phyloP scores from a whole-genome alignment of 2,329 filamentous ascomycete genomes.

The Arthrocladium fulminans region DNA sequence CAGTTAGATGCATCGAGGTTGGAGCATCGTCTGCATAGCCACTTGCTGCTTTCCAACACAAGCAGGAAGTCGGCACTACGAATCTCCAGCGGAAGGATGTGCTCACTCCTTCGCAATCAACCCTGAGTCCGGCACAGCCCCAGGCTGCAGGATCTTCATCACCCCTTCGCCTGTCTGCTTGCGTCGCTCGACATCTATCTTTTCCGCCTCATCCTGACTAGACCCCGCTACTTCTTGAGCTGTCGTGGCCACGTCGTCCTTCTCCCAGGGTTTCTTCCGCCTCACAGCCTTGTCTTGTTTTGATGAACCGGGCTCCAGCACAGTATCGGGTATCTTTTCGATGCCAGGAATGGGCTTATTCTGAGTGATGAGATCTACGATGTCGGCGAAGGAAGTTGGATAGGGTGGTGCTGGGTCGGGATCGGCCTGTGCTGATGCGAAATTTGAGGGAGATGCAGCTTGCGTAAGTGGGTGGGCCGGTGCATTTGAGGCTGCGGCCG shows the following conservation, averaged over 20 bases:
- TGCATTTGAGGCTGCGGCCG: constrained; percentile 3
- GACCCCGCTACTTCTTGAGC: constrained; percentile 2
- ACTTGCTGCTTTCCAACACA: too few species aligned
- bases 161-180: constrained; percentile 18
- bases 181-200: constrained; percentile 5
- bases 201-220: neutral
- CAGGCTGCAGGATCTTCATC: constrained; percentile 22
- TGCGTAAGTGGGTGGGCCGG: neutral
- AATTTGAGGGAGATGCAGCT: constrained; percentile 5
- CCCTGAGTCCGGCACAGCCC: constrained; percentile 20
- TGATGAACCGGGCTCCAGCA: constrained; percentile 49
- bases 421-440: constrained; percentile 22
- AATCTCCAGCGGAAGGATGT: too few species aligned
- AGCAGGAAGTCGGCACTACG: too few species aligned
- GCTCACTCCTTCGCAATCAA: constrained; percentile 18
- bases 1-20: too few species aligned
- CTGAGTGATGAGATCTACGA: constrained; percentile 73
- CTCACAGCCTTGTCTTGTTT: constrained; percentile 31
- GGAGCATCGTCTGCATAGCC: too few species aligned
- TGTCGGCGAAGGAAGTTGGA: constrained; percentile 73
- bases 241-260: constrained; percentile 28
- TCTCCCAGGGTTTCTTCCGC: constrained; percentile 74
- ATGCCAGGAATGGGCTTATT: constrained; percentile 81
- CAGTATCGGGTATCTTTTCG: constrained; percentile 71
- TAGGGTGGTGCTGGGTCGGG: constrained; percentile 53